Base-by-base conservation (phyloP, 75 land plant genomes). In the Selaginella tamariscina region DNA sequence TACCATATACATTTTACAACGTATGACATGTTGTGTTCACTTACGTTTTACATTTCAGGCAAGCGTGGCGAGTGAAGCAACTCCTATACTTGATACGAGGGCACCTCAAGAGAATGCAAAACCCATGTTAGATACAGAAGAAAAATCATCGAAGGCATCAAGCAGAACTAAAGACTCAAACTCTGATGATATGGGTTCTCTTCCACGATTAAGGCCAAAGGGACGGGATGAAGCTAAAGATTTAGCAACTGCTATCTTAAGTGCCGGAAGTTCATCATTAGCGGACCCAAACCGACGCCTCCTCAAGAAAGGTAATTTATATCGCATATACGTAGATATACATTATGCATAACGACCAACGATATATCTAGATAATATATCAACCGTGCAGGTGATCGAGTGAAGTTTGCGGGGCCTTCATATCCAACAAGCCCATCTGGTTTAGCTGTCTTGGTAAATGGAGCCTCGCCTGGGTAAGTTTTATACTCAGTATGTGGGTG, bases 381-480 rank as follows among this genome's bases (percentile, higher is more conserved):
- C 20, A 55, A 27, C 33, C 31, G 18, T 68, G 65, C 24, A 77
- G 79, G 79, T 59, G 79, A 77, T 69, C 78, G 77, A 22, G 79
- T 77, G 54, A 77, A 76, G 67, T 77, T 39, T 63, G 72, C 74
- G 22, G 79, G 79, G 64, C 55, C 72, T 30, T 33, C 69, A 9
- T 67, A 71, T 77, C 65, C 79, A n/a, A 56, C 71, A 44, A 31
- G 70, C 27, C 56, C 79, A 29, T 31, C 75, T 20, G 67, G 79
- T 33, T 68, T 74, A 56, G 62, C 78, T n/a, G 67, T 69, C 30
- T 18, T 76, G 27, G 33, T 31, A n/a, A 77, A 74, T 70, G 66
- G 79, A n/a, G 31, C 55, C 66, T 56, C 79, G 30, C 31, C 70
- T 54, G 78, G 79, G 79, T 77, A 77, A 59, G 62, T n/a, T 11